Conservation (phyloP, 345 rosid genomes). For the Pseudoturritis turrita region DNA sequence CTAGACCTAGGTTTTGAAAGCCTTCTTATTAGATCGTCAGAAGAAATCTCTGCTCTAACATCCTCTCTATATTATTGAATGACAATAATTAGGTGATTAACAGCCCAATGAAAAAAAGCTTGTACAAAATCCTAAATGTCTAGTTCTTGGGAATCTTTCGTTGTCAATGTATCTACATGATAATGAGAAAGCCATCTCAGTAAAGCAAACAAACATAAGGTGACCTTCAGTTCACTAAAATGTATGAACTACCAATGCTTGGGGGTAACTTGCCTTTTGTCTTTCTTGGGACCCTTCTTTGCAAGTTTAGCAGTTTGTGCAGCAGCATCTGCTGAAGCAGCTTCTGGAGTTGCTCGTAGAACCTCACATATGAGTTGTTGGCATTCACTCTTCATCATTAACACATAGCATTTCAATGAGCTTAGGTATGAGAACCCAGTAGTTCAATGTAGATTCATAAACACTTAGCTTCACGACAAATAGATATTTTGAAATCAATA, state of each 20-base stretch:
- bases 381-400: conserved; percentile 77
- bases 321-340: conserved; percentile 96
- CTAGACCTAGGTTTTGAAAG: not conserved
- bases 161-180: conserved; percentile 11
- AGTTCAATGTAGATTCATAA: conserved; percentile 20
- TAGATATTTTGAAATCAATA: conserved; percentile 2
- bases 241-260: conserved; percentile 12
- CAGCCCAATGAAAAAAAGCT: not conserved
- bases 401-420: conserved; percentile 3
- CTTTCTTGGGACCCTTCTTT: conserved; percentile 70
- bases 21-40: not conserved
- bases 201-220: not conserved
- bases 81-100: conserved; percentile 7
- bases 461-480: conserved; percentile 3
- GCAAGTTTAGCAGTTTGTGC: conserved; percentile 97
- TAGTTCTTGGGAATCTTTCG: not conserved
- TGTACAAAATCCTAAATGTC: conserved; percentile 13
- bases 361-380: conserved; percentile 99
- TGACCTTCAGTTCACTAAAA: not conserved
- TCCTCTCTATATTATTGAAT: conserved; percentile 4
- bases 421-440: conserved; percentile 9
- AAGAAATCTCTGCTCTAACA: not conserved
- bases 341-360: conserved; percentile 98
- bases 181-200: conserved; percentile 6
- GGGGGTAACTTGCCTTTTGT: conserved; percentile 58